Evolutionary conservation across 768 basidiomycete species (phyloP).

Genomic region (Lactifluus pinguis): DNA sequence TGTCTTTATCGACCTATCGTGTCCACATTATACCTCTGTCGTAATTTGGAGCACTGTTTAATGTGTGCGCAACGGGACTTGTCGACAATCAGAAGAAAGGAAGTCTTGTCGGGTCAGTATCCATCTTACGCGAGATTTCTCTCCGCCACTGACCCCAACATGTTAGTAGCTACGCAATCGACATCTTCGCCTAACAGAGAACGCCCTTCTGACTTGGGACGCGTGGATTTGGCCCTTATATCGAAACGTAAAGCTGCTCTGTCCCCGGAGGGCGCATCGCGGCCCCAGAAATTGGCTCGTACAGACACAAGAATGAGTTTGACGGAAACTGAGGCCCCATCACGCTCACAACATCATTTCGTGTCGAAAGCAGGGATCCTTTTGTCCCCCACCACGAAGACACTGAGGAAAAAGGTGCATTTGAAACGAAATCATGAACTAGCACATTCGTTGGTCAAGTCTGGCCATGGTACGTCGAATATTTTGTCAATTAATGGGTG

Average conservation of each 20-base stretch:
- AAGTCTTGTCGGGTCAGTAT: neutral
- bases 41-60: neutral
- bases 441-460: neutral
- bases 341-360: neutral
- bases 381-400: neutral
- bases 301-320: neutral
- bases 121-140: neutral
- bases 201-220: neutral
- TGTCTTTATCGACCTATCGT: neutral
- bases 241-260: conserved; percentile 5
- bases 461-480: neutral
- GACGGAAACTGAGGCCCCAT: neutral
- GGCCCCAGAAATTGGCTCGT: conserved; percentile 5
- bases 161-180: conserved; percentile 6
- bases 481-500: neutral
- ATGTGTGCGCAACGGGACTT: conserved; percentile 5
- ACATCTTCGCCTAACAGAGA: neutral
- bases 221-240: neutral
- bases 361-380: neutral
- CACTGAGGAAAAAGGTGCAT: neutral
- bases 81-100: neutral
- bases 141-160: neutral
- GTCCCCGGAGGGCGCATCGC: neutral
- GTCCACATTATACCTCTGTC: neutral
- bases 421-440: neutral